Percentiles rank a stretch among this genome's conserved stretches.
Evolutionary conservation across 768 basidiomycete species (phyloP).

Genomic region (Leccinum arenicola): DNA sequence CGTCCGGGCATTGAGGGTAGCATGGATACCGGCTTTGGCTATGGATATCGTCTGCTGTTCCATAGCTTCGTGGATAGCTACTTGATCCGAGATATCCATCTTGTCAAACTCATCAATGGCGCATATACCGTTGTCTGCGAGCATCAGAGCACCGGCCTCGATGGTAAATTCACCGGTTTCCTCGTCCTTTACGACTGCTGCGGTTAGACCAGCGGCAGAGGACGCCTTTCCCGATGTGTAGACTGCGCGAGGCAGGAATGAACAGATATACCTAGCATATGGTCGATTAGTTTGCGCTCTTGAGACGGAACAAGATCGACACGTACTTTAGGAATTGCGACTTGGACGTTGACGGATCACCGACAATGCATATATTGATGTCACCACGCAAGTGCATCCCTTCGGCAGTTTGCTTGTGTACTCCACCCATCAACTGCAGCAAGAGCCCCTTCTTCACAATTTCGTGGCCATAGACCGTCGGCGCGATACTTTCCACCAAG

Average conservation of each 20-base stretch:
- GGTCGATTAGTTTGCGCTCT: neutral
- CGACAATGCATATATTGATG: slow-evolving; percentile 97
- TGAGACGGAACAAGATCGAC: neutral
- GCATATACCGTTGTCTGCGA: slow-evolving; percentile 98
- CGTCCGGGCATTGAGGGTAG: slow-evolving; percentile 95
- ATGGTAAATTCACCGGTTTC: slow-evolving; percentile 99
- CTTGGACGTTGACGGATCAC: slow-evolving; percentile 96
- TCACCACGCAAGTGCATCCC: slow-evolving; percentile 99
- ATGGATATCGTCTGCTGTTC: slow-evolving; percentile 99
- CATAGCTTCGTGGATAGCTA: slow-evolving; percentile 99
- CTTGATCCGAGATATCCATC: slow-evolving; percentile 98
- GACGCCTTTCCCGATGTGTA: slow-evolving; percentile 99
- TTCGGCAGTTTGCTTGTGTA: slow-evolving; percentile 94
- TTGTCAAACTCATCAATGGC: slow-evolving; percentile 99
- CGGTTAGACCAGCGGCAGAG: slow-evolving; percentile 97
- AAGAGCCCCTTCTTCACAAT: slow-evolving; percentile 98
- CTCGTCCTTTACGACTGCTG: slow-evolving; percentile 97
- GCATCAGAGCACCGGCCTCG: slow-evolving; percentile 98
- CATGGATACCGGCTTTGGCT: slow-evolving; percentile 98
- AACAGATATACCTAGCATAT: slow-evolving; percentile 82
- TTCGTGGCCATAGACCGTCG: slow-evolving; percentile 98
- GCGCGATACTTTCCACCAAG: slow-evolving; percentile 91
- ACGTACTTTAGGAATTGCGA: slow-evolving; percentile 97
- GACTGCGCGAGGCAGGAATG: slow-evolving; percentile 95
- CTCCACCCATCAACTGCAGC: slow-evolving; percentile 96